A percentile compares a stretch with the other conserved stretches of the same genome.
These are phyloP conservation scores for Aspergillus conjunctus DNA, from an alignment of 495 filamentous ascomycete species.

Conservation along the genomic window DNA sequence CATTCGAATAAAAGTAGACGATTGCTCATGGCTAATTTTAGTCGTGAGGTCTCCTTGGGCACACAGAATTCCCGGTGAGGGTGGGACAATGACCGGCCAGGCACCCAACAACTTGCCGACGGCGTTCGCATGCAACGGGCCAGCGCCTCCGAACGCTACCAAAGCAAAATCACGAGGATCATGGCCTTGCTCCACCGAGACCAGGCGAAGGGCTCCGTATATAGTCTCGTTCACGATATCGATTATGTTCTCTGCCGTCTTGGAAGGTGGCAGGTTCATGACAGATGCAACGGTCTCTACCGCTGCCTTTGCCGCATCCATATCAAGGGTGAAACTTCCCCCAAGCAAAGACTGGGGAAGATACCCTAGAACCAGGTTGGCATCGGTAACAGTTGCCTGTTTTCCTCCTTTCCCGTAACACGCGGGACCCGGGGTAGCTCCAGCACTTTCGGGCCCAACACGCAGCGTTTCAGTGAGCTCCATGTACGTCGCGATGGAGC, in stretches of 20 bases:
- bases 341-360: conserved; percentile 48
- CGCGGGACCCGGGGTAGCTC: conserved; percentile 49
- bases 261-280: conserved; percentile 44
- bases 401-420: conserved; percentile 51
- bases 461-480: conserved; percentile 50
- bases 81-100: conserved; percentile 55
- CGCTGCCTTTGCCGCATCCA: conserved; percentile 37
- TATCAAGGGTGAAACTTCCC: conserved; percentile 47
- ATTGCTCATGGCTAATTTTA: conserved; percentile 48
- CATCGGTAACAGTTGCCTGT: conserved; percentile 52
- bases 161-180: conserved; percentile 55
- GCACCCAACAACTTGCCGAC: conserved; percentile 51
- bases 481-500: conserved; percentile 49
- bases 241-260: conserved; percentile 52
- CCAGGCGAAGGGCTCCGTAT: conserved; percentile 52
- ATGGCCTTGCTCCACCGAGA: conserved; percentile 55
- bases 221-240: conserved; percentile 54
- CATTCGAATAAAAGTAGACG: conserved; percentile 43
- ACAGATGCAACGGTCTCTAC: conserved; percentile 45
- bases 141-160: conserved; percentile 55
- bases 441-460: conserved; percentile 54
- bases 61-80: conserved; percentile 52
- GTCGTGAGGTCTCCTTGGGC: conserved; percentile 54
- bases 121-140: conserved; percentile 51
- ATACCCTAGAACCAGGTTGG: conserved; percentile 53